Evolutionary conservation across 2,329 filamentous ascomycete species (phyloP).

Genomic region (Calonectria honghensis): DNA sequence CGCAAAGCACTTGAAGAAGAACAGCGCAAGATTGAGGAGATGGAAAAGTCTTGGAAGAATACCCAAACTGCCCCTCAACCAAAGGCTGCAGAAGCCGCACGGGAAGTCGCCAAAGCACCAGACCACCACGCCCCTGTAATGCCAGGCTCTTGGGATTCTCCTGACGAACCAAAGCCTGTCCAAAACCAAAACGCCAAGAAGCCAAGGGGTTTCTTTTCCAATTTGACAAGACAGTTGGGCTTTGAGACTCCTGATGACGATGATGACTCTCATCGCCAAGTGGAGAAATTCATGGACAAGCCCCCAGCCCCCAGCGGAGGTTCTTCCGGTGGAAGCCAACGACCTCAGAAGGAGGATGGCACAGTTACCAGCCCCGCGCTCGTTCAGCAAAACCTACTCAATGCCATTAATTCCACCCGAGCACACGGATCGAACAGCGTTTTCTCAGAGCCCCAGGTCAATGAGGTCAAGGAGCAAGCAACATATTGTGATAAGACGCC

Average conservation of each 20-base stretch:
- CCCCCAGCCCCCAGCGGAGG: conserved; percentile 46
- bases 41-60: conserved; percentile 66
- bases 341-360: conserved; percentile 64
- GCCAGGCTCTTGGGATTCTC: conserved; percentile 86
- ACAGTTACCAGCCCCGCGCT: conserved; percentile 76
- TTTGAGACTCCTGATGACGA: conserved; percentile 72
- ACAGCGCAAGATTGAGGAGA: conserved; percentile 78
- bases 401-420: conserved; percentile 86
- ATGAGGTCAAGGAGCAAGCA: conserved; percentile 85
- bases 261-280: conserved; percentile 64
- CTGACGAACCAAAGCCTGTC: conserved; percentile 67
- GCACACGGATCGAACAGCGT: conserved; percentile 83
- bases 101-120: conserved; percentile 64
- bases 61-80: conserved; percentile 52
- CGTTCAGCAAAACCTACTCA: conserved; percentile 82
- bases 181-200: conserved; percentile 61
- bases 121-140: conserved; percentile 70
- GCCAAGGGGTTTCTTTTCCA: conserved; percentile 79
- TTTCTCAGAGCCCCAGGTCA: conserved; percentile 83
- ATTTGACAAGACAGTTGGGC: conserved; percentile 80
- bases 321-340: conserved; percentile 41
- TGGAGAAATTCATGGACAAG: conserved; percentile 65
- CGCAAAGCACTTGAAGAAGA: conserved; percentile 85
- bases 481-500: conserved; percentile 90
- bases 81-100: conserved; percentile 62